phyloP scores from a whole-genome alignment of 1,139 yeast species.

The Blastobotrys illinoisensis region DNA sequence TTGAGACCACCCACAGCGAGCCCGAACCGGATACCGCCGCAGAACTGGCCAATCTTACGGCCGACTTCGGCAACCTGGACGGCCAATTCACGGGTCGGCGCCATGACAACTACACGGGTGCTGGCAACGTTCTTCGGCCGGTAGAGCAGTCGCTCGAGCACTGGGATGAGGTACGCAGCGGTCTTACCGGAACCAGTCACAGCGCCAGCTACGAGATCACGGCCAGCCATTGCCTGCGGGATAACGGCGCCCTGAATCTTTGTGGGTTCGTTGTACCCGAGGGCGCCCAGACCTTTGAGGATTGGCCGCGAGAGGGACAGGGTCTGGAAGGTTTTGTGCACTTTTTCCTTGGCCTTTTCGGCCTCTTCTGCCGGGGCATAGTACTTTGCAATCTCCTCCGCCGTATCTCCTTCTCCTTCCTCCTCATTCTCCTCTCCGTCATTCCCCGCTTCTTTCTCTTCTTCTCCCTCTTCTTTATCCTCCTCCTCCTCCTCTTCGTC shows the following conservation, averaged over 20 bases:
- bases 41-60: slow-evolving; percentile 70
- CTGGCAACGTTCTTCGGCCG: slow-evolving; percentile 82
- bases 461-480: slow-evolving; percentile 30
- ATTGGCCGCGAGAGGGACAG: slow-evolving; percentile 86
- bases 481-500: slow-evolving; percentile 25
- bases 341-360: slow-evolving; percentile 33
- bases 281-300: slow-evolving; percentile 68
- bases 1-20: slow-evolving; percentile 97
- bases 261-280: slow-evolving; percentile 82
- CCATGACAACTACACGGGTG: slow-evolving; percentile 80
- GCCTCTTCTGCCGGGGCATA: slow-evolving; percentile 33
- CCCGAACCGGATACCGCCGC: slow-evolving; percentile 73
- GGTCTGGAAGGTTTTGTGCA: slow-evolving; percentile 65
- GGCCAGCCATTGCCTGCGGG: slow-evolving; percentile 88
- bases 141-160: slow-evolving; percentile 82
- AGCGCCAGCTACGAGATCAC: slow-evolving; percentile 98
- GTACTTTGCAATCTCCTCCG: slow-evolving; percentile 30
- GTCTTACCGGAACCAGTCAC: slow-evolving; percentile 99
- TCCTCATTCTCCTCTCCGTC: slow-evolving; percentile 26
- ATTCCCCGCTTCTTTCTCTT: slow-evolving; percentile 29
- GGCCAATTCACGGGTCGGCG: slow-evolving; percentile 98
- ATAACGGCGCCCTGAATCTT: slow-evolving; percentile 92
- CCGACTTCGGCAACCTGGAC: slow-evolving; percentile 95
- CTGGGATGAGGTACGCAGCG: slow-evolving; percentile 95
- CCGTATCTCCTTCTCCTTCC: slow-evolving; percentile 28